Conservation (phyloP, 768 basidiomycete genomes). For the Suillus spraguei region DNA sequence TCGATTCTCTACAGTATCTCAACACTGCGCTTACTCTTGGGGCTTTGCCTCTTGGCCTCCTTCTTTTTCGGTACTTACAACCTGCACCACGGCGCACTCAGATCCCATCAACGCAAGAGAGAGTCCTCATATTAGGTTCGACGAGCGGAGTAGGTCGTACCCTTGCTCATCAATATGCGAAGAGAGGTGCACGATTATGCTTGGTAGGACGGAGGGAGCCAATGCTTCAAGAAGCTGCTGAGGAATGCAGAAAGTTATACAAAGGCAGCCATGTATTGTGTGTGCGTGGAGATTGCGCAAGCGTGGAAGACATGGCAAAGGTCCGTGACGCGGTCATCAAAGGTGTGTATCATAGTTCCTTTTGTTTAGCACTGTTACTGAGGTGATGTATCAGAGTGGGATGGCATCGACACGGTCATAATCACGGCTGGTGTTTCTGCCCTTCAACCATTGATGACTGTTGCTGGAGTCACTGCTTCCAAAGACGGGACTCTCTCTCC, state of each 20-base stretch:
- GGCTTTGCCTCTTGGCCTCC: slow-evolving; percentile 18
- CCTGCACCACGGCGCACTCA: slow-evolving; percentile 34
- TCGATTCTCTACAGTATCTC: not conserved
- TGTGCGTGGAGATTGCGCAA: slow-evolving; percentile 63
- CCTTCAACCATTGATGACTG: slow-evolving; percentile 69
- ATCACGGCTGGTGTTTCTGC: slow-evolving; percentile 86
- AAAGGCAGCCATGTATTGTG: slow-evolving; percentile 44
- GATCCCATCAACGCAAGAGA: slow-evolving; percentile 53
- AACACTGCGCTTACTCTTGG: slow-evolving; percentile 15
- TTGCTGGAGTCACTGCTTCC: slow-evolving; percentile 57
- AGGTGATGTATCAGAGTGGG: slow-evolving; percentile 60
- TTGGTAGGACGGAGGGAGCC: slow-evolving; percentile 67
- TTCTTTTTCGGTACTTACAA: slow-evolving; percentile 20
- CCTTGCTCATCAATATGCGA: slow-evolving; percentile 70
- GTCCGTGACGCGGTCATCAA: slow-evolving; percentile 54
- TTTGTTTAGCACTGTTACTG: not conserved
- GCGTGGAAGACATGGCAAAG: slow-evolving; percentile 65
- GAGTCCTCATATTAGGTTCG: slow-evolving; percentile 82
- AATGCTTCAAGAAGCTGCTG: slow-evolving; percentile 57
- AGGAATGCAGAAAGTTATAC: slow-evolving; percentile 51
- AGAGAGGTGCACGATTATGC: slow-evolving; percentile 75
- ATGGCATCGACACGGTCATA: slow-evolving; percentile 79
- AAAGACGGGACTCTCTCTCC: slow-evolving; percentile 28
- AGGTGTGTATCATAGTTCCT: slow-evolving; percentile 43
- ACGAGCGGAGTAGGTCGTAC: slow-evolving; percentile 81